Evolutionary conservation across 768 basidiomycete species (phyloP).

Genomic region (Sarcomyxa edulis): DNA sequence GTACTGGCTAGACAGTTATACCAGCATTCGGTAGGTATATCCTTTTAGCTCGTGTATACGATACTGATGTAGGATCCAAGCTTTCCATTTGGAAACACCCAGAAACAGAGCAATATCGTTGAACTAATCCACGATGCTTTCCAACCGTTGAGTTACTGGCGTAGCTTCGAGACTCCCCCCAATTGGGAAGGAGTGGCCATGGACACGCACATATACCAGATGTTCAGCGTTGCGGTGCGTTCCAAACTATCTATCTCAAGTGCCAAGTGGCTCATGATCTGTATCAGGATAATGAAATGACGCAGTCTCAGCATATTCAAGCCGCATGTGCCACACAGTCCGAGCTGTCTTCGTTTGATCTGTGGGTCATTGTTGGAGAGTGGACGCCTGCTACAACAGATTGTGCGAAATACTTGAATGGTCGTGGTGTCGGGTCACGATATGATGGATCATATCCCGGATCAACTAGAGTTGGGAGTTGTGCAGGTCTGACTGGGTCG

Average conservation of each 20-base stretch:
- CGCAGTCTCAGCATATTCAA: constrained; percentile 50
- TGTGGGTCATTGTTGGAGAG: constrained; percentile 87
- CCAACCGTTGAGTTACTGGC: constrained; percentile 69
- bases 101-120: constrained; percentile 59
- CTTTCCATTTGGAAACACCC: constrained; percentile 27
- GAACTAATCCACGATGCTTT: constrained; percentile 77
- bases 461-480: constrained; percentile 67
- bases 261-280: neutral
- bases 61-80: constrained; percentile 19
- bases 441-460: constrained; percentile 64
- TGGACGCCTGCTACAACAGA: constrained; percentile 79
- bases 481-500: constrained; percentile 67
- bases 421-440: constrained; percentile 65
- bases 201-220: constrained; percentile 78
- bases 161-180: constrained; percentile 49
- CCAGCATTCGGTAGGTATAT: constrained; percentile 54
- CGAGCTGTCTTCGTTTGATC: constrained; percentile 44
- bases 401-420: constrained; percentile 80
- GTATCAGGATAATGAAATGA: constrained; percentile 38
- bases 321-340: constrained; percentile 47
- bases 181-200: constrained; percentile 62
- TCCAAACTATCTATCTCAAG: neutral
- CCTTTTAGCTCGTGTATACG: neutral
- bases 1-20: constrained; percentile 74
- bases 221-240: constrained; percentile 57